Percentiles rank a stretch among this genome's conserved stretches.
Evolutionary conservation across 306 rosid genomes (phyloP).

Genomic region (Prunus mongolica): DNA sequence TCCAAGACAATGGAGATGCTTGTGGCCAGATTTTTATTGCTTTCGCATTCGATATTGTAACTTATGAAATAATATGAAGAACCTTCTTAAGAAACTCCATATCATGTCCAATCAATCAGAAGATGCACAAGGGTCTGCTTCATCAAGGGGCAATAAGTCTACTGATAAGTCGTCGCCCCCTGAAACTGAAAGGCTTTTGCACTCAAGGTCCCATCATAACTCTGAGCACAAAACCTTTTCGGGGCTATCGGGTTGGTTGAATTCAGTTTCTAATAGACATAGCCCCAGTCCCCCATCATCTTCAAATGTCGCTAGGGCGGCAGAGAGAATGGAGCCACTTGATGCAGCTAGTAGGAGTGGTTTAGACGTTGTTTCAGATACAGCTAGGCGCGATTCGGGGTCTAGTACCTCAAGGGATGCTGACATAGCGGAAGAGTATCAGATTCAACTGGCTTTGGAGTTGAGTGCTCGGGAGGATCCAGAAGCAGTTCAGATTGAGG

Average conservation of each 20-base stretch:
- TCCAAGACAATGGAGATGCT: conserved; percentile 63
- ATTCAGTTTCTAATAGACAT: conserved; percentile 60
- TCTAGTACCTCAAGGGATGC: conserved; percentile 75
- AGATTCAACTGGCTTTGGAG: conserved; percentile 83
- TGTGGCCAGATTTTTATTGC: conserved; percentile 49
- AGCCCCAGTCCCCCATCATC: conserved; percentile 50
- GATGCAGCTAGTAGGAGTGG: conserved; percentile 55
- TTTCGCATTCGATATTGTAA: conserved; percentile 39
- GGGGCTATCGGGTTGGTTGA: conserved; percentile 73
- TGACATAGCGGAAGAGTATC: conserved; percentile 87
- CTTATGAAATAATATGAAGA: conserved; percentile 66
- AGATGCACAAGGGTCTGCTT: conserved; percentile 57
- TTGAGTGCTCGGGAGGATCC: conserved; percentile 98
- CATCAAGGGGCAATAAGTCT: conserved; percentile 57
- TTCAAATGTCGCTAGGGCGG: conserved; percentile 37
- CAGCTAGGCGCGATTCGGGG: conserved; percentile 58
- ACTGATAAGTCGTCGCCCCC: conserved; percentile 47
- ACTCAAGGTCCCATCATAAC: conserved; percentile 37
- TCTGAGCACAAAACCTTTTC: conserved; percentile 63
- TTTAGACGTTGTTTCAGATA: conserved; percentile 50
- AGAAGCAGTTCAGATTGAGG: conserved; percentile 98
- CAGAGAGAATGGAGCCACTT: conserved; percentile 50
- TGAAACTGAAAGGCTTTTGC: conserved; percentile 51
- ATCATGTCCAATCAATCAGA: conserved; percentile 66
- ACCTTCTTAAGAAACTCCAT: conserved; percentile 85